Percentiles rank a stretch among this genome's conserved stretches.
phyloP scores from a whole-genome alignment of 371 early-diverging fungal genomes.

The Catenaria anguillulae region DNA sequence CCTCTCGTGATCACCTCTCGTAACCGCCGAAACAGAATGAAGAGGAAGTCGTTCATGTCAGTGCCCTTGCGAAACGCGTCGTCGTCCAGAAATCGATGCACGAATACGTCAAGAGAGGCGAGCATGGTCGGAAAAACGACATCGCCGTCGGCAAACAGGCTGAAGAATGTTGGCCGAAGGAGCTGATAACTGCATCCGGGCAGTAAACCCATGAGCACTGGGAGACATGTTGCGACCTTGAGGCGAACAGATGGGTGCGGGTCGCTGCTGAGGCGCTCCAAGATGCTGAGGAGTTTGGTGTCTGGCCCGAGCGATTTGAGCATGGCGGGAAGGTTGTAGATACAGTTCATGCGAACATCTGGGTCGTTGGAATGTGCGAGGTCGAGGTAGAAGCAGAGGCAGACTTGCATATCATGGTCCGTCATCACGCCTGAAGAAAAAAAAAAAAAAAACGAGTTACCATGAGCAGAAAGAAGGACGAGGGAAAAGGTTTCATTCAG shows the following conservation, averaged over 20 bases:
- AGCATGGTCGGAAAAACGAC: neutral
- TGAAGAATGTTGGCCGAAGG: slow-evolving; percentile 3
- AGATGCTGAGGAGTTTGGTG: neutral
- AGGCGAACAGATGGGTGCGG: neutral
- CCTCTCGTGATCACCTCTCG: slow-evolving; percentile 2
- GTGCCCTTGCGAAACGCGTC: slow-evolving; percentile 1
- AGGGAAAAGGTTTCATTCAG: too few relatives aligned
- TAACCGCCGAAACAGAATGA: slow-evolving; percentile 3
- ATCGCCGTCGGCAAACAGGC: neutral
- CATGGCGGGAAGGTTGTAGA: slow-evolving; percentile 4
- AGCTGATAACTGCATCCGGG: neutral
- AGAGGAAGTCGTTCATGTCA: slow-evolving; percentile 8
- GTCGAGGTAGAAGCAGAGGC: neutral
- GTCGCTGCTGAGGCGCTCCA: neutral
- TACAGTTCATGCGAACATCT: slow-evolving; percentile 1
- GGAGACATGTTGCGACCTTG: neutral
- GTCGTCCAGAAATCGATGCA: neutral
- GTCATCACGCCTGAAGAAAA: too few relatives aligned
- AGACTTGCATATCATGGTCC: neutral
- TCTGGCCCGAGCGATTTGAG: neutral
- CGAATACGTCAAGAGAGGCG: neutral
- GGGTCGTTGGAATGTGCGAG: neutral
- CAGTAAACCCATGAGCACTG: neutral
- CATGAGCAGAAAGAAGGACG: too few relatives aligned
- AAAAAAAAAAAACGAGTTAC: too few relatives aligned